Conservation (phyloP, 208 protist genomes). For the Trichomonas gallinae region DNA sequence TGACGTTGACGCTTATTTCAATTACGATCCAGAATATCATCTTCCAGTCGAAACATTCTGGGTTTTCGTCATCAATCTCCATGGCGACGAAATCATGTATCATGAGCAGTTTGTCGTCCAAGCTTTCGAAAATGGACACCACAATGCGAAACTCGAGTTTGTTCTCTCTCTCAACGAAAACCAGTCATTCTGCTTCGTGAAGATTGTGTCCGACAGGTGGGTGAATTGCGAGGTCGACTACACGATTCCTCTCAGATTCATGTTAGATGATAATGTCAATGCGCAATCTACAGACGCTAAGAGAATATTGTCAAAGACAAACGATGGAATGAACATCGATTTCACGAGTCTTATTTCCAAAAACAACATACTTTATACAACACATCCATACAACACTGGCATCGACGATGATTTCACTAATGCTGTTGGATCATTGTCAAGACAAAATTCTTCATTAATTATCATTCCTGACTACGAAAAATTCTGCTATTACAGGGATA, state of each 20-base stretch:
- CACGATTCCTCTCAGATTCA: not conserved
- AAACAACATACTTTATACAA: not conserved
- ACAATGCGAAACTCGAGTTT: not conserved
- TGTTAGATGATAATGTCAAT: not conserved
- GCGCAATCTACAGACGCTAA: not conserved
- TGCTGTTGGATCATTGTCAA: not conserved
- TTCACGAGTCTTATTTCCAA: not conserved
- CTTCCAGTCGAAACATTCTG: conserved; percentile 67
- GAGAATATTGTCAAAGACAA: not conserved
- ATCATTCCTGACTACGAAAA: not conserved
- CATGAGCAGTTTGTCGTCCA: conserved; percentile 77
- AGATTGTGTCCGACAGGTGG: conserved; percentile 59
- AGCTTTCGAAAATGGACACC: conserved; percentile 37
- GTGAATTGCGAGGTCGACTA: not conserved
- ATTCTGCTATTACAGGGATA: not conserved
- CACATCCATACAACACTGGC: not conserved
- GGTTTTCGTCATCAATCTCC: conserved; percentile 63
- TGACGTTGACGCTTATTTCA: conserved; percentile 80
- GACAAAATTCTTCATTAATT: not conserved
- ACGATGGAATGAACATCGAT: not conserved
- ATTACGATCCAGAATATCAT: conserved; percentile 71
- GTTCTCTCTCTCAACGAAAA: conserved; percentile 50
- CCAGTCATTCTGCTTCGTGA: conserved; percentile 69
- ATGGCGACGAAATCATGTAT: conserved; percentile 70
- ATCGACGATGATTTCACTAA: not conserved